Conservation (phyloP, 345 rosid species). For the Eucalyptus leucophloia region DNA sequence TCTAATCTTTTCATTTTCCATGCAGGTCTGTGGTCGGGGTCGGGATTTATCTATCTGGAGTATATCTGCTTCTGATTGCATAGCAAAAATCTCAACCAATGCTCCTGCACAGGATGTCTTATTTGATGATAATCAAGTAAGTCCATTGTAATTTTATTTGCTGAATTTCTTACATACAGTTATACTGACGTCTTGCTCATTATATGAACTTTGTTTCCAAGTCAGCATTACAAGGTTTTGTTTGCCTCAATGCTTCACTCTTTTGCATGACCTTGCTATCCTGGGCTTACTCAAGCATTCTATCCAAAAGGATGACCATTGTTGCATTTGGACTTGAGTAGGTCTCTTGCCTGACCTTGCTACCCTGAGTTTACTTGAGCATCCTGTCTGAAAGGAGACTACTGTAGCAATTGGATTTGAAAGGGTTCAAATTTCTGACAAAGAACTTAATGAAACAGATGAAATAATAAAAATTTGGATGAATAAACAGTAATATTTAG, state of each 20-base stretch:
- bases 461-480: neutral
- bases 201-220: neutral
- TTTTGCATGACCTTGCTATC: neutral
- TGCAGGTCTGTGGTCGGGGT: conserved; percentile 75
- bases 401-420: neutral
- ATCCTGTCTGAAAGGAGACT: neutral
- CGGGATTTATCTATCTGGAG: conserved; percentile 64
- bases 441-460: neutral
- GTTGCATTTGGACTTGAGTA: neutral
- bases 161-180: neutral
- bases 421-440: neutral
- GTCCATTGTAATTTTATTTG: neutral
- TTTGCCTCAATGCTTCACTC: neutral
- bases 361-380: neutral
- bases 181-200: neutral
- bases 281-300: neutral
- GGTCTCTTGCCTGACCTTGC: neutral
- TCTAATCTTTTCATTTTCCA: neutral
- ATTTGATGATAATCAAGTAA: conserved; percentile 74
- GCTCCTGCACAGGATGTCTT: conserved; percentile 59
- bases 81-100: conserved; percentile 32
- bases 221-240: neutral
- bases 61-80: conserved; percentile 76
- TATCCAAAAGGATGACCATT: neutral
- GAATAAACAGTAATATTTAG: neutral